These are phyloP conservation scores for Gaeumannomyces sp. DNA, from an alignment of 2,329 filamentous ascomycete species.

Conservation along the genomic window DNA sequence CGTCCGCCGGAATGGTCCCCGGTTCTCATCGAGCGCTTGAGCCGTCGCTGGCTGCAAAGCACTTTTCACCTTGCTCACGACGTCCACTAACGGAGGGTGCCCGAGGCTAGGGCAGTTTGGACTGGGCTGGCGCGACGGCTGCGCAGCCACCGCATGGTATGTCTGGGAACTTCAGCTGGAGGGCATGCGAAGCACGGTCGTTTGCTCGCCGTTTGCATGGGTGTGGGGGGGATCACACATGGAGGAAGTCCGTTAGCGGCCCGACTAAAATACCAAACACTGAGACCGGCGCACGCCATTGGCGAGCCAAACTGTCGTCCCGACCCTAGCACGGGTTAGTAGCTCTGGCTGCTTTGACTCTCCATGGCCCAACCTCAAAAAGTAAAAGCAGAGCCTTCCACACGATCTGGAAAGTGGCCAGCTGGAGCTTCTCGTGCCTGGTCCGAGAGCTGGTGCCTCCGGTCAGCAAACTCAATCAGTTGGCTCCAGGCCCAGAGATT, in stretches of 20 bases:
- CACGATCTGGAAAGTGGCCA: neutral
- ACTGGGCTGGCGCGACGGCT: no score
- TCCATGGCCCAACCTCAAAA: neutral
- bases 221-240: no score
- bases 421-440: neutral
- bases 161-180: neutral
- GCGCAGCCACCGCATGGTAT: neutral
- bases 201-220: neutral
- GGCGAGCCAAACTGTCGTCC: no score
- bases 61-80: neutral
- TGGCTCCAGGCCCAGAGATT: no score
- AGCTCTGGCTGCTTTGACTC: no score
- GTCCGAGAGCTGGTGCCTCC: neutral
- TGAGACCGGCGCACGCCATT: no score
- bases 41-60: no score
- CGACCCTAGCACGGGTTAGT: no score
- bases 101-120: neutral
- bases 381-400: neutral
- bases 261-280: no score
- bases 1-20: no score
- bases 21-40: no score
- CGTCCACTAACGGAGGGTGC: neutral
- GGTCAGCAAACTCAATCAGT: neutral
- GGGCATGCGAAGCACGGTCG: neutral
- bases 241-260: neutral